Evolutionary conservation across 2,329 filamentous ascomycete genomes (phyloP).

Genomic region (Colletotrichum graminicola): DNA sequence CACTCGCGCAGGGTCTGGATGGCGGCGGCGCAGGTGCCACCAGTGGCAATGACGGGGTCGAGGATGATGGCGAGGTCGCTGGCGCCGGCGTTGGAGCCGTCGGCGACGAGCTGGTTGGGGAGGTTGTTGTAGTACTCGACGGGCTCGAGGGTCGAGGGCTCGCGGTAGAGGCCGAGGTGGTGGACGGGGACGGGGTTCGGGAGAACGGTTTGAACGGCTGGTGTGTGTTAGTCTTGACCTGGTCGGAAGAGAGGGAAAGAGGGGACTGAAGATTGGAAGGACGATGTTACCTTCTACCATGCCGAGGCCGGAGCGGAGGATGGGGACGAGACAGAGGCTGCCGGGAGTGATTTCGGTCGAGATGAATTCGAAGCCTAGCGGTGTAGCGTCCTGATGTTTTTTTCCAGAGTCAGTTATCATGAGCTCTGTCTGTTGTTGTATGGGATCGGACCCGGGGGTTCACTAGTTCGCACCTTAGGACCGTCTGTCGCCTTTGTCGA

Average conservation of each 20-base stretch:
- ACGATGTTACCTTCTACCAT: constrained; percentile 81
- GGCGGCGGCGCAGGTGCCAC: constrained; percentile 88
- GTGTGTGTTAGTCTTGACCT: constrained; percentile 26
- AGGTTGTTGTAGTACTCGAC: constrained; percentile 99
- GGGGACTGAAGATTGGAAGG: no score
- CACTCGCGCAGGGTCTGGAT: constrained; percentile 92
- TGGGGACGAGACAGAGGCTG: constrained; percentile 85
- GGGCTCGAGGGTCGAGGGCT: constrained; percentile 85
- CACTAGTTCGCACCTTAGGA: constrained; percentile 67
- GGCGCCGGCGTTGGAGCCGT: constrained; percentile 52
- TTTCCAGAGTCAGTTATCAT: neutral
- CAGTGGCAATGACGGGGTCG: constrained; percentile 94
- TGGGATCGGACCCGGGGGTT: neutral
- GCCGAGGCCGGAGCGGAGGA: constrained; percentile 89
- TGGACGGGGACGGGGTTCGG: constrained; percentile 85
- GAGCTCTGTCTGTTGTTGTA: neutral
- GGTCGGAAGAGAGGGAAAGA: neutral
- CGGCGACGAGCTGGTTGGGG: constrained; percentile 72
- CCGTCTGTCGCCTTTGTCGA: constrained; percentile 69
- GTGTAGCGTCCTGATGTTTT: constrained; percentile 74
- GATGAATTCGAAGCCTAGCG: constrained; percentile 81
- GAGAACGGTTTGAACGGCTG: constrained; percentile 85
- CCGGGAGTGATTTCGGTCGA: constrained; percentile 72
- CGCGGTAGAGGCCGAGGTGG: constrained; percentile 94
- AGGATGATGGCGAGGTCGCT: constrained; percentile 81